Conservation (phyloP, 495 filamentous ascomycete genomes). For the Aspergillus homomorphus region DNA sequence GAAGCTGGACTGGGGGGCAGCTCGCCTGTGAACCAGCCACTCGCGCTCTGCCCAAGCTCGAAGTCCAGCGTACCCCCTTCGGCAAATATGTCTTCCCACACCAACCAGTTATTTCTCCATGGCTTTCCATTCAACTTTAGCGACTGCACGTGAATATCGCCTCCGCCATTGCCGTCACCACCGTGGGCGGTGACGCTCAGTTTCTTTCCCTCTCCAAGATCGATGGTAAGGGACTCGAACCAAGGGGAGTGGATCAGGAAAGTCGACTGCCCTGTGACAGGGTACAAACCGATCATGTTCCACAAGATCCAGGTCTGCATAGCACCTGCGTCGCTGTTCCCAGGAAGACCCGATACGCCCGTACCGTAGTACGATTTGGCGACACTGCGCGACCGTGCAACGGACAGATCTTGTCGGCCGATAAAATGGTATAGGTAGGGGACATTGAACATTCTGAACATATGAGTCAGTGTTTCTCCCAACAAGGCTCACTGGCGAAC, state of each 20-base stretch:
- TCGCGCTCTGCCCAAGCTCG: slow-evolving; percentile 43
- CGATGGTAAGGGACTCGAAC: slow-evolving; percentile 50
- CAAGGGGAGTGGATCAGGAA: slow-evolving; percentile 57
- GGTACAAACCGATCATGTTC: slow-evolving; percentile 61
- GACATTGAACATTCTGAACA: slow-evolving; percentile 53
- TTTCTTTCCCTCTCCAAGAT: slow-evolving; percentile 43
- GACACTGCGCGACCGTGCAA: slow-evolving; percentile 32
- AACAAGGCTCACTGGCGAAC: background rate
- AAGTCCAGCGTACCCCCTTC: slow-evolving; percentile 54
- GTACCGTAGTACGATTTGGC: slow-evolving; percentile 40
- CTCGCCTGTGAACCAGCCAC: slow-evolving; percentile 46
- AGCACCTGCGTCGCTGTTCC: slow-evolving; percentile 58
- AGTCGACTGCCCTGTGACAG: slow-evolving; percentile 52
- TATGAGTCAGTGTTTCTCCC: slow-evolving; percentile 3
- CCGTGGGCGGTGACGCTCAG: slow-evolving; percentile 45
- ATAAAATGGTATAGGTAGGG: slow-evolving; percentile 73
- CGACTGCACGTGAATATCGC: slow-evolving; percentile 45
- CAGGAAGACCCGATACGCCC: slow-evolving; percentile 46
- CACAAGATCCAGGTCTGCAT: slow-evolving; percentile 60
- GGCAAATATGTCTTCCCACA: slow-evolving; percentile 53
- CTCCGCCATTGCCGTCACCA: slow-evolving; percentile 41
- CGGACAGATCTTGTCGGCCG: slow-evolving; percentile 54
- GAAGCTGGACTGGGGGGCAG: slow-evolving; percentile 55
- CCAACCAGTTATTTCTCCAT: slow-evolving; percentile 54
- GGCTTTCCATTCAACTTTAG: slow-evolving; percentile 46